Conservation (phyloP, 2,329 filamentous ascomycete genomes). For the Leptosphaerulina australis region DNA sequence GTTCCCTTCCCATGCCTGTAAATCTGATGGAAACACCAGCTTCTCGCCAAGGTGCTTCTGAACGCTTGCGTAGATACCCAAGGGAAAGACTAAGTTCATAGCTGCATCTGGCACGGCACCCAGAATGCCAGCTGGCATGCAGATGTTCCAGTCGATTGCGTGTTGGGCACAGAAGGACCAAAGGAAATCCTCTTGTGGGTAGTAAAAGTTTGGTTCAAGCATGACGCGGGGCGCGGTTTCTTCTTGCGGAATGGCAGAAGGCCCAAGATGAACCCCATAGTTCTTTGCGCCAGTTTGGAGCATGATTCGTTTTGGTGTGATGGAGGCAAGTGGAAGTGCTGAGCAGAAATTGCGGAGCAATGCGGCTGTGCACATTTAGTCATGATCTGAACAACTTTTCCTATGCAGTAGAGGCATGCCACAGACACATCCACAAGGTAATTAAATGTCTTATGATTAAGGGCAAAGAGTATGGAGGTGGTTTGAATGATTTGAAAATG, state of each 20-base stretch:
- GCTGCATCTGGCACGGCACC: slow-evolving; percentile 57
- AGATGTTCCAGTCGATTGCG: slow-evolving; percentile 53
- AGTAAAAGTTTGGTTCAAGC: slow-evolving; percentile 62
- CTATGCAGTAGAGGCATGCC: too few species aligned
- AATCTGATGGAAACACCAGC: slow-evolving; percentile 55
- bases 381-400: too few species aligned
- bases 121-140: slow-evolving; percentile 57
- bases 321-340: slow-evolving; percentile 50
- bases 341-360: slow-evolving; percentile 58
- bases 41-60: slow-evolving; percentile 50
- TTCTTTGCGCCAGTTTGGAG: slow-evolving; percentile 61
- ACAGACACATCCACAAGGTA: too few species aligned
- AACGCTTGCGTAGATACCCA: slow-evolving; percentile 59
- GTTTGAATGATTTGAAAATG: background rate
- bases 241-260: slow-evolving; percentile 51
- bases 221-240: slow-evolving; percentile 54
- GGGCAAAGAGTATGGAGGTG: too few species aligned
- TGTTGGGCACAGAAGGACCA: slow-evolving; percentile 51
- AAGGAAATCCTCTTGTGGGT: slow-evolving; percentile 59
- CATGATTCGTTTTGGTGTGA: slow-evolving; percentile 56
- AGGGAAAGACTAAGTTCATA: slow-evolving; percentile 57
- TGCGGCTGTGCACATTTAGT: slow-evolving; percentile 24
- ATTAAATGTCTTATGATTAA: too few species aligned
- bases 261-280: slow-evolving; percentile 58
- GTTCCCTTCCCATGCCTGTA: slow-evolving; percentile 53